Percentiles rank a stretch among this genome's conserved stretches.
These are phyloP conservation scores for Irpex sp. DNA, from an alignment of 1,284 basidiomycete genomes.

Conservation along the genomic window DNA sequence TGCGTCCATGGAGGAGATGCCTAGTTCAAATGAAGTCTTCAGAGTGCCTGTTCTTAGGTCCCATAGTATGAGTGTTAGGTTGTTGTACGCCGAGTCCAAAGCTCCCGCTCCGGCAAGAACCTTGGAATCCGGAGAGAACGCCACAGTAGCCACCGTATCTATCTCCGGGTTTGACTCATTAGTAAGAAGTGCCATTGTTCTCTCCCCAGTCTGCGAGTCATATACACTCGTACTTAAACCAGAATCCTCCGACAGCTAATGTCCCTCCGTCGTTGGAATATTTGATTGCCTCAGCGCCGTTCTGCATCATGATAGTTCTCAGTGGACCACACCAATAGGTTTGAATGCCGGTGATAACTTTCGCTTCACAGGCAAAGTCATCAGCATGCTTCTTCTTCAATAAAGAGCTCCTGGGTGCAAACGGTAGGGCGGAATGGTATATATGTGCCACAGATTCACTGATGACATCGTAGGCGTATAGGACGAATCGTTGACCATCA, in stretches of 20 bases:
- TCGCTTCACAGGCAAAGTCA: neutral
- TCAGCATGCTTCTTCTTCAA: neutral
- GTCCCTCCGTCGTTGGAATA: neutral
- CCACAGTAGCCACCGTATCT: too few relatives aligned
- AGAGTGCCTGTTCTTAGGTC: too few relatives aligned
- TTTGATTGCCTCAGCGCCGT: neutral
- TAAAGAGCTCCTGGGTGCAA: neutral
- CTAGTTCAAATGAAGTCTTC: too few relatives aligned
- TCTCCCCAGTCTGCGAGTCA: too few relatives aligned
- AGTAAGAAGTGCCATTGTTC: too few relatives aligned
- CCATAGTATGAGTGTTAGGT: too few relatives aligned
- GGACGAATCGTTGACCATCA: neutral
- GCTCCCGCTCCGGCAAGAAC: too few relatives aligned
- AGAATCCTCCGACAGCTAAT: neutral
- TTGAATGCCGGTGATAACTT: neutral
- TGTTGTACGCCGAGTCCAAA: too few relatives aligned
- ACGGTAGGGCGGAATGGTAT: neutral
- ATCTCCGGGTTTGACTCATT: too few relatives aligned
- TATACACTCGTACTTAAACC: too few relatives aligned
- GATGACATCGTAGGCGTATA: neutral
- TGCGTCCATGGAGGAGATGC: too few relatives aligned
- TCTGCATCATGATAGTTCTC: neutral
- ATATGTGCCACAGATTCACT: neutral
- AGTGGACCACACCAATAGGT: neutral
- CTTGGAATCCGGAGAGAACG: too few relatives aligned